Evolutionary conservation across 305 asterid species (phyloP), one percentile per base, ranked within the genome.

Genomic region (Salvia sclarea): DNA sequence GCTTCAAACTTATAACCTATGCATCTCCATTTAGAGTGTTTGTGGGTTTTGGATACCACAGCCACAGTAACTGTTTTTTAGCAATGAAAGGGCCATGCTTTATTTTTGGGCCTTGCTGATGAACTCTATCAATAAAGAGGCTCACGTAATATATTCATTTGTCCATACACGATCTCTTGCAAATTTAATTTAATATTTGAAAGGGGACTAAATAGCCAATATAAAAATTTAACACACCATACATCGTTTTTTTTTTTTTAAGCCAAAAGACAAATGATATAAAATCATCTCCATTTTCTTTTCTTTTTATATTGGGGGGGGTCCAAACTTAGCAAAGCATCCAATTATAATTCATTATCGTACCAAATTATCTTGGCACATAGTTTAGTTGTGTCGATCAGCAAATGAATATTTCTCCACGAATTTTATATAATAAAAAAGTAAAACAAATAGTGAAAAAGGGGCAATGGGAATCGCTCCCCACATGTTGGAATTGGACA

Each of bases 401-500:
- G 31, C 57, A 59, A 17, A 59, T 10, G 1, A 10, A 1, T 35
- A 1, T 59, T 35, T 37, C 30, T 18, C 44, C 12, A 28, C 13
- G 10, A 2, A 9, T 38, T 38, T 10, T 1, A 44, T 4, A 14
- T 44, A n/a, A 44, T 13, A 13, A 44, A 25, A 57, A 9, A 74
- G 16, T 13, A 13, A 44, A 25, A 57, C 4, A 74, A 20, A 24
- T 16, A 24, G 7, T 13, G 17, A 24, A 35, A n/a, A 61, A 3
- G 20, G n/a, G 2, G 49, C 38, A 75, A 22, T 47, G 45, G 35
- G 65, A 28, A 11, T 55, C 56, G 60, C 70, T 66, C 74, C 80
- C 71, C 68, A 72, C 80, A 45, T 64, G 78, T 72, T 63, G 83
- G 83, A 72, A 53, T 10, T 40, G 55, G 49, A 60, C 43, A 45